Conservation (phyloP, 2,329 filamentous ascomycete genomes). For the Fusarium xyrophilum region DNA sequence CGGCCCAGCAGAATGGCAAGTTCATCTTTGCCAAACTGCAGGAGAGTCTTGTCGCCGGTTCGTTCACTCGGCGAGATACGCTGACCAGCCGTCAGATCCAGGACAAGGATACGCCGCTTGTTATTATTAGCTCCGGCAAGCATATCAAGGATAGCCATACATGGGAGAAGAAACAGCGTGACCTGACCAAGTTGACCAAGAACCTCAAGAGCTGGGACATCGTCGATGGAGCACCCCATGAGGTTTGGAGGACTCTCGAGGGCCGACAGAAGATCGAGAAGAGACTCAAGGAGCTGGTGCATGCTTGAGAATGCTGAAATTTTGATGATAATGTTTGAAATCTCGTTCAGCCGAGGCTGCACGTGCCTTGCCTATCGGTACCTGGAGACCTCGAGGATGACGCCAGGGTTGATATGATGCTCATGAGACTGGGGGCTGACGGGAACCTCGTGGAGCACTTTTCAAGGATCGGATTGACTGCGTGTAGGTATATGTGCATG, state of each 20-base stretch:
- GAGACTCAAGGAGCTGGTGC: slow-evolving; percentile 73
- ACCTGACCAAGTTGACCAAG: slow-evolving; percentile 79
- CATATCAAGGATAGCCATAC: slow-evolving; percentile 68
- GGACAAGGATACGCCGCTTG: slow-evolving; percentile 74
- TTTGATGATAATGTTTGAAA: background rate
- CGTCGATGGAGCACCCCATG: slow-evolving; percentile 81
- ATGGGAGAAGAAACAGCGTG: slow-evolving; percentile 87
- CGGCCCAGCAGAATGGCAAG: slow-evolving; percentile 80
- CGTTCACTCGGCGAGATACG: slow-evolving; percentile 84
- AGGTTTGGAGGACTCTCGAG: slow-evolving; percentile 80
- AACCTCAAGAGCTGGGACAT: slow-evolving; percentile 86
- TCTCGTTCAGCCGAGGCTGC: background rate
- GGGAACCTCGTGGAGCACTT: slow-evolving; percentile 25
- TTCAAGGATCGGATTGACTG: background rate
- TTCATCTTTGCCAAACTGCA: slow-evolving; percentile 90
- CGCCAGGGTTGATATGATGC: slow-evolving; percentile 18
- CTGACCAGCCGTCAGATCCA: slow-evolving; percentile 81
- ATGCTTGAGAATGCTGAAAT: slow-evolving; percentile 28
- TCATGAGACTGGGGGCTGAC: slow-evolving; percentile 19
- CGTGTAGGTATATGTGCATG: slow-evolving; percentile 4
- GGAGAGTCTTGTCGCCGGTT: slow-evolving; percentile 86
- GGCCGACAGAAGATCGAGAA: slow-evolving; percentile 80
- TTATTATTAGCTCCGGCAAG: slow-evolving; percentile 82
- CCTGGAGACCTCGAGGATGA: background rate
- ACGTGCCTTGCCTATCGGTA: slow-evolving; percentile 16